Evolutionary conservation across 2,329 filamentous ascomycete genomes (phyloP), one percentile per base, ranked within the genome.

Genomic region (Fusarium protoensiforme): DNA sequence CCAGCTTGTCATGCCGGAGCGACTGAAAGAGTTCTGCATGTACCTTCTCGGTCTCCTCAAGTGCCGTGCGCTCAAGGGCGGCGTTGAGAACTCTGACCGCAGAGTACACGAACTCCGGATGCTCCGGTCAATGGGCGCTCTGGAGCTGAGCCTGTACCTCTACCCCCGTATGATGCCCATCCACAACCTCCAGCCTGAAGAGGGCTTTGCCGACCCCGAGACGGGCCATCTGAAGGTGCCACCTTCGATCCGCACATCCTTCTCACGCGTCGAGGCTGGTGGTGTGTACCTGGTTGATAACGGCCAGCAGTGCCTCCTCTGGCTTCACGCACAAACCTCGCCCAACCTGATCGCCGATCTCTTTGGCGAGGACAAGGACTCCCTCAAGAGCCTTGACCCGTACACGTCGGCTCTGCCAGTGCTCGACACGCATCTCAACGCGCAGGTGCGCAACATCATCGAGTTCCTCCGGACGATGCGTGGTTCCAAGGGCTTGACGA

Each of bases 251-350:
- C 93, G 96, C 35, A 92, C 95, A 11, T 95, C 93, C 1, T 99
- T 97, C 83, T 91, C 92, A 13, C 91, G 93, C 46, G 92, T 98
- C 51, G 96, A 99, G 83, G 92, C 97, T 63, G 96, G 96, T 31
- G 96, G 96, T 35, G 96, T 93, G 1, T 99, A 99, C 81, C 85
- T 99, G 20, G 92, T 99, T 24, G 96, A 99, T 81, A 98, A 98
- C 77, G 96, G 96, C 7, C 96, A 99, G 81, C 91, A 93, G 73
- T 94, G 95, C 78, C 88, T 98, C 27, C 85, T 99, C 18, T 99
- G 96, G 96, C 87, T 98, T 75, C 96, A 99, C 80, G 87, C 92
- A 2, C 94, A 97, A 80, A 96, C 97, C 20, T 98, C 95, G 22
- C 96, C 96, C 2, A 97, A 98, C 80, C 87, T 99, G 10, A 88